Evolutionary conservation across 129 eudicot genomes (phyloP).

Genomic region (Rutidosis leptorrhynchoides): DNA sequence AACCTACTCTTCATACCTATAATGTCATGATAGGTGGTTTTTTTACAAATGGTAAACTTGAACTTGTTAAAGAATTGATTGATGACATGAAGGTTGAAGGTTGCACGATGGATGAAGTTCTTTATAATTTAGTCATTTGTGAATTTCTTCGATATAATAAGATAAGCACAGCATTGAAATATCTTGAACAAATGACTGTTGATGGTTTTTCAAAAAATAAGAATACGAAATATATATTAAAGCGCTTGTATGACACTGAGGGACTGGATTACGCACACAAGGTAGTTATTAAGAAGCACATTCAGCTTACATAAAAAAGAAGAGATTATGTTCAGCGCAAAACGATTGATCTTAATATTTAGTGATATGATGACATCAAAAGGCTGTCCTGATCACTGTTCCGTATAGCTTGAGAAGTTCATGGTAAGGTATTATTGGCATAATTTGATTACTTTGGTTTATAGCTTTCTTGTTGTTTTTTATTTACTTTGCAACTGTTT

Average conservation of each 20-base stretch:
- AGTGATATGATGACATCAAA: no score
- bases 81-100: slow-evolving; percentile 19
- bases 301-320: not conserved
- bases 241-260: slow-evolving; percentile 4
- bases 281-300: slow-evolving; percentile 10
- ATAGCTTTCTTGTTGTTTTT: not conserved
- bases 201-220: slow-evolving; percentile 28
- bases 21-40: slow-evolving; percentile 24
- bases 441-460: not conserved
- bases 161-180: slow-evolving; percentile 6
- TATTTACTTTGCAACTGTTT: not conserved
- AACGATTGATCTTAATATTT: slow-evolving; percentile 39
- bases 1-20: slow-evolving; percentile 33
- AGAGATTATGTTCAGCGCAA: not conserved
- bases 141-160: slow-evolving; percentile 25
- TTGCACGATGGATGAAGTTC: slow-evolving; percentile 17
- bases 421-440: slow-evolving; percentile 60
- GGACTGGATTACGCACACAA: slow-evolving; percentile 14
- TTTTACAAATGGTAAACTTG: slow-evolving; percentile 16
- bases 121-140: slow-evolving; percentile 29
- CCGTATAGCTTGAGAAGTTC: slow-evolving; percentile 86
- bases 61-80: slow-evolving; percentile 21
- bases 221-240: not conserved
- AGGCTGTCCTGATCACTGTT: no score
- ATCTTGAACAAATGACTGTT: slow-evolving; percentile 24